Percentiles rank a stretch among this genome's conserved stretches.
These are phyloP conservation scores for Ascoidea rubescens DNA, from an alignment of 805 yeast species.

Conservation along the genomic window DNA sequence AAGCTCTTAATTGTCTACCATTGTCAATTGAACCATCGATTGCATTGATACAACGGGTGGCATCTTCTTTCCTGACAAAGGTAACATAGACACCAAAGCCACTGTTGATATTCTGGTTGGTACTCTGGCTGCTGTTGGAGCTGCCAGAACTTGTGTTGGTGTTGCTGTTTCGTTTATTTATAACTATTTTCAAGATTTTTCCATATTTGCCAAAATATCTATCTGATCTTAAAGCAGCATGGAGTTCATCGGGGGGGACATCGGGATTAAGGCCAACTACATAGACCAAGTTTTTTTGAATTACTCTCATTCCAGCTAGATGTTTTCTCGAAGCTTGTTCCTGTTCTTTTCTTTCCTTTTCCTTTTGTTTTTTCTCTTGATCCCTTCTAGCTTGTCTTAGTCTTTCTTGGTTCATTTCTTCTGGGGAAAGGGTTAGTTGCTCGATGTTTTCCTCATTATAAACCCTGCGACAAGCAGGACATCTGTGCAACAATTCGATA, in stretches of 20 bases:
- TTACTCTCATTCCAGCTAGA: slow-evolving; percentile 94
- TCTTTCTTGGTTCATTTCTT: slow-evolving; percentile 74
- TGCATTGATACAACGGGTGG: slow-evolving; percentile 82
- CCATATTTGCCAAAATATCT: slow-evolving; percentile 98
- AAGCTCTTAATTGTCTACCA: slow-evolving; percentile 82
- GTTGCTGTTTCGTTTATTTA: slow-evolving; percentile 55
- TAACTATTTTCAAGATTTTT: slow-evolving; percentile 83
- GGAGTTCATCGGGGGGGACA: slow-evolving; percentile 74
- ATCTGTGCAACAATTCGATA: slow-evolving; percentile 88
- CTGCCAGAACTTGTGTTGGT: slow-evolving; percentile 22
- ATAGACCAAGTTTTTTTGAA: slow-evolving; percentile 91
- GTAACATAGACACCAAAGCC: slow-evolving; percentile 96
- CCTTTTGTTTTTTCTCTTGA: slow-evolving; percentile 69
- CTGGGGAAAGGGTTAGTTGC: slow-evolving; percentile 70
- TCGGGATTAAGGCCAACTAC: slow-evolving; percentile 91
- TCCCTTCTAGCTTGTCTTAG: slow-evolving; percentile 70
- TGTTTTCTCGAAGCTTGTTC: slow-evolving; percentile 75
- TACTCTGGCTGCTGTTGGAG: slow-evolving; percentile 11
- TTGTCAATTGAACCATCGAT: slow-evolving; percentile 88
- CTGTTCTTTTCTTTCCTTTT: slow-evolving; percentile 82
- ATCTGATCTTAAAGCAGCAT: slow-evolving; percentile 70
- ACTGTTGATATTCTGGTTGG: slow-evolving; percentile 36
- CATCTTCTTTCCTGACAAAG: slow-evolving; percentile 86
- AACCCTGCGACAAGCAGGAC: slow-evolving; percentile 94
- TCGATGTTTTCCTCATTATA: slow-evolving; percentile 91